Evolutionary conservation across 169 alveolate species (phyloP), one percentile per base, ranked within the genome.

Genomic region (Cryptosporidium ubiquitum): DNA sequence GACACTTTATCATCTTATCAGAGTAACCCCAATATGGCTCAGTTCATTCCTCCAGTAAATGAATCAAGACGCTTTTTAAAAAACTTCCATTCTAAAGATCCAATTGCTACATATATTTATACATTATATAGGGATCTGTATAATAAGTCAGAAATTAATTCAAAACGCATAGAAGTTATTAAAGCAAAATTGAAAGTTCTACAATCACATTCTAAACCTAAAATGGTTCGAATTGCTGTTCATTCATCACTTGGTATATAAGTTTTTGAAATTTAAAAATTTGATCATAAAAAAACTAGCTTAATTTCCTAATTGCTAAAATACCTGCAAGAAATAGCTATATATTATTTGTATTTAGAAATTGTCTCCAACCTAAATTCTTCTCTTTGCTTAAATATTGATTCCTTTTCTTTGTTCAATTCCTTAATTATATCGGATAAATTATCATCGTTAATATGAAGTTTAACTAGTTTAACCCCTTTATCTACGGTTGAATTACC

Each of bases 141-240:
- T 39, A 79, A 79, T 47, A 79, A 64, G 44, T 79, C 89, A 35
- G 89, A 58, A 37, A 79, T 79, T 33, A 79, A 79, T 79, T 58
- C 89, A 39, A 79, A 29, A 16, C 89, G 89, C 18, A 79, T 79
- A 29, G 89, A 79, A 39, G 79, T 79, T 60, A 79, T 79, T n/a
- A 79, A 79, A 79, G 73, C 89, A 6, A 79, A 79, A 33, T 31
- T 79, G 10, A 79, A 79, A 26, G 89, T 79, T 20, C 20, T 79
- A 29, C 89, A 79, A 42, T 58, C 89, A 14, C 79, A 79, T 61
- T 58, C 89, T 40, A 79, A 79, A 58, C 89, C 89, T 18, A 79
- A 79, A 40, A 79, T 66, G 74, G 47, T 79, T 26, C 31, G 89
- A 40, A 79, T 79, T 42, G 75, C 75, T 42, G 61, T 79, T 3